Conservation (phyloP, 2,329 filamentous ascomycete species). For the Colletotrichum truncatum region DNA sequence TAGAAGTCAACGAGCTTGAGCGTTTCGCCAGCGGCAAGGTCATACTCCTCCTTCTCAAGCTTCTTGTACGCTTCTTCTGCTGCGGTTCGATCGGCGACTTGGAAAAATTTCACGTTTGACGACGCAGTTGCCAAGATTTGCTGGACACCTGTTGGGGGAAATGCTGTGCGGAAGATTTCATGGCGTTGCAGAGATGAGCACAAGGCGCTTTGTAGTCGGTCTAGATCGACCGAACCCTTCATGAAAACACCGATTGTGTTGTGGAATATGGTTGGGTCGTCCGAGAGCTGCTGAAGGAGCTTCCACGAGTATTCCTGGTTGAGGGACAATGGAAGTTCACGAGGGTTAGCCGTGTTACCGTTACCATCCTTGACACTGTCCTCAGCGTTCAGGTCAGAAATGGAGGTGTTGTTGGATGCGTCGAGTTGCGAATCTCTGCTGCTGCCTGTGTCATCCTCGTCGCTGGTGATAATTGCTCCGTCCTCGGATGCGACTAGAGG, state of each 20-base stretch:
- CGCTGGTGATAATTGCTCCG: too few relatives aligned
- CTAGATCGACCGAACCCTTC: slow-evolving; percentile 43
- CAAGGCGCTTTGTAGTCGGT: slow-evolving; percentile 43
- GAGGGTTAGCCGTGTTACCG: too few relatives aligned
- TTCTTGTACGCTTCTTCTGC: not conserved
- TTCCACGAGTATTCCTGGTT: slow-evolving; percentile 1
- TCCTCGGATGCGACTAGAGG: not conserved
- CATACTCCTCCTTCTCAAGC: not conserved
- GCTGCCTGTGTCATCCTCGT: too few relatives aligned
- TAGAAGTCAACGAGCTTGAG: not conserved
- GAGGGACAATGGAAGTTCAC: too few relatives aligned
- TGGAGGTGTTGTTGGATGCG: not conserved
- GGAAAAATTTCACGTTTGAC: too few relatives aligned
- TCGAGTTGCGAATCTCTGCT: too few relatives aligned
- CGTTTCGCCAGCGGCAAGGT: not conserved
- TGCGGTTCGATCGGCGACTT: not conserved
- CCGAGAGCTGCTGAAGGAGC: slow-evolving; percentile 40
- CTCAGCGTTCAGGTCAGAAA: too few relatives aligned
- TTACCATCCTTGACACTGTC: too few relatives aligned
- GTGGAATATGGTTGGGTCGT: slow-evolving; percentile 54
- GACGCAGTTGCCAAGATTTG: not conserved
- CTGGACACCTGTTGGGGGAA: slow-evolving; percentile 8
- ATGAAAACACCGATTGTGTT: slow-evolving; percentile 38
- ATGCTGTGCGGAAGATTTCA: slow-evolving; percentile 44
- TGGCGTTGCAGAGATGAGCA: slow-evolving; percentile 38